Conservation (phyloP, 441 rosid genomes). For the Corymbia citriodora region DNA sequence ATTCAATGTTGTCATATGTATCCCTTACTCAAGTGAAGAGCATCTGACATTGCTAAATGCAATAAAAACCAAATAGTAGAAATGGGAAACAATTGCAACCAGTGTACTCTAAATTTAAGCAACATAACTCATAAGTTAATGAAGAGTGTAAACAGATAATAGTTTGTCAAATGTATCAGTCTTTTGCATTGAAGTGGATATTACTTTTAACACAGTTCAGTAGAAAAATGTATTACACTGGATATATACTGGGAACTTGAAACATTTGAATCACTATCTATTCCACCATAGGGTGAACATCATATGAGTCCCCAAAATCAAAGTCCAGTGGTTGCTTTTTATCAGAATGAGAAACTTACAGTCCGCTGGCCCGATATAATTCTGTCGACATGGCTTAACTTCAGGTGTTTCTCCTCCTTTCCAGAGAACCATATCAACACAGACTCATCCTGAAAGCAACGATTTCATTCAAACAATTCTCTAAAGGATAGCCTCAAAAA, state of each 20-base stretch:
- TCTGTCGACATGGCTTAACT: conserved; percentile 84
- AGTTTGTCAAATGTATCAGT: background rate
- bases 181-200: background rate
- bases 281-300: background rate
- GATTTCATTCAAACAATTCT: conserved; percentile 1
- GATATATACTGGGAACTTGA: background rate
- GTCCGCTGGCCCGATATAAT: conserved; percentile 97
- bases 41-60: background rate
- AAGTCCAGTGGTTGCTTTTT: background rate
- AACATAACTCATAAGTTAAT: background rate
- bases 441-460: conserved; percentile 78
- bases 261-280: background rate
- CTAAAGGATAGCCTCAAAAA: background rate
- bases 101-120: background rate
- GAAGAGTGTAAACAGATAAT: background rate
- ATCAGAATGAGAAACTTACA: conserved; percentile 44
- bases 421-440: conserved; percentile 97
- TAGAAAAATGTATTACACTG: background rate
- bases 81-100: background rate
- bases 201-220: background rate
- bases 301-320: background rate
- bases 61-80: background rate
- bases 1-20: background rate
- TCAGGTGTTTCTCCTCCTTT: conserved; percentile 90
- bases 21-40: background rate